phyloP scores from a whole-genome alignment of 2,329 filamentous ascomycete genomes.

The Colletotrichum truncatum region DNA sequence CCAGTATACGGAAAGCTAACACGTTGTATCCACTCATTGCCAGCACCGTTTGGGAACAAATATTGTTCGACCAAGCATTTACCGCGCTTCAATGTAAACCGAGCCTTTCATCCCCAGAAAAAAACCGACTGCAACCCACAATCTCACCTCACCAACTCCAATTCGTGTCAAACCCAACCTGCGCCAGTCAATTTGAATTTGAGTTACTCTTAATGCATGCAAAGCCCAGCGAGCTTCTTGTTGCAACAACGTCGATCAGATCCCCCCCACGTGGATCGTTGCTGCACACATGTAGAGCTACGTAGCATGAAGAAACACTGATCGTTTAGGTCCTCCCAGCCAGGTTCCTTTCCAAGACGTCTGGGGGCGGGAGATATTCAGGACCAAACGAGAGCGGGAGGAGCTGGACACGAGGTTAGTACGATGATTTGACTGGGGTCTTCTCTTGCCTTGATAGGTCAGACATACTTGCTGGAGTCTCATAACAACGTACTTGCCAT shows the following conservation, averaged over 20 bases:
- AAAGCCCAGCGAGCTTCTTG: too few relatives aligned
- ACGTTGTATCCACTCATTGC: too few relatives aligned
- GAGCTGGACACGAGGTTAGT: slow-evolving; percentile 54
- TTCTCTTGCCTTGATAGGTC: background rate
- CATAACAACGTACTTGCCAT: slow-evolving; percentile 76
- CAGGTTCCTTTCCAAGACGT: slow-evolving; percentile 30
- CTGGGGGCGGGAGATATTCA: slow-evolving; percentile 59
- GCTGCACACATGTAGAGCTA: too few relatives aligned
- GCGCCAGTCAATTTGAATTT: background rate
- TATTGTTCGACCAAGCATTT: background rate
- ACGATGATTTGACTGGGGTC: background rate
- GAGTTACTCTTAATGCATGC: too few relatives aligned
- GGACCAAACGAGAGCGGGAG: slow-evolving; percentile 76
- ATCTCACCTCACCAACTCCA: background rate
- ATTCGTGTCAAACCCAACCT: background rate
- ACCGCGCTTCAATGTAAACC: background rate
- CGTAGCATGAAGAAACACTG: too few relatives aligned
- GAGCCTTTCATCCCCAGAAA: too few relatives aligned
- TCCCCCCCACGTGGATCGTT: background rate
- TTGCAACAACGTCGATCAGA: too few relatives aligned
- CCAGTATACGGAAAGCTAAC: too few relatives aligned
- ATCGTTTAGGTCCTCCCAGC: background rate
- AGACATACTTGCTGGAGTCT: slow-evolving; percentile 71
- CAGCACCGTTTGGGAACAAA: too few relatives aligned
- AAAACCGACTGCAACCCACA: too few relatives aligned